Evolutionary conservation across 345 rosid genomes (phyloP), one percentile per base, ranked within the genome.

Genomic region (Lumnitzera racemosa): DNA sequence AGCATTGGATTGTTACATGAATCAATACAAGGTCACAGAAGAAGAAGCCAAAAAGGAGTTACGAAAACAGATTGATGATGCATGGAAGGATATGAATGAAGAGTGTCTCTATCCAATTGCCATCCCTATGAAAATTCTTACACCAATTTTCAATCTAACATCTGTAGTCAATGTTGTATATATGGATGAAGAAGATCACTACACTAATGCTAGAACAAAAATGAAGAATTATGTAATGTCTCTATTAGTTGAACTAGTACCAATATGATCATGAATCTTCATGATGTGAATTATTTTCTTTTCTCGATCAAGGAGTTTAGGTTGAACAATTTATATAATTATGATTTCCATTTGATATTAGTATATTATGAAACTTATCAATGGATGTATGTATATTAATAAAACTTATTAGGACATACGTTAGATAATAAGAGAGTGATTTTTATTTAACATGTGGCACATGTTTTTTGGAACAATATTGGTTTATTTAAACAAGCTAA

Each of bases 51-150:
- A 17, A 3, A 16, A 55, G 5, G 73, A 53, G 20, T 13, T 77
- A 0, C 8, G 53, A 5, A 64, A 55, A 24, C 47, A 16, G 12
- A 13, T 73, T 0, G 52, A 13, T 1, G 53, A 64, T 53, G 62
- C 55, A 2, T 77, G 78, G 78, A 70, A 72, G 13, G 66, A 59
- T 17, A 25, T 67, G 5, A 77, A 77, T n/a, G 61, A 69, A 14
- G 78, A 46, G 13, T 23, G 58, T 29, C 48, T 46, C 15, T 2
- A 15, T 11, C 70, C 57, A 41, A 56, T 56, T 31, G 15, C 9
- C 0, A 5, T 63, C 46, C 68, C 71, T 0, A 69, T 41, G 68
- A 54, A 51, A 8, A 41, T 70, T n/a, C 75, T 75, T 1, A 13
- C 10, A 13, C 24, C 61, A 1, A 47, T 75, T 13, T 56, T 79